phyloP scores from a whole-genome alignment of 495 filamentous ascomycete genomes.

The Poronia punctata region DNA sequence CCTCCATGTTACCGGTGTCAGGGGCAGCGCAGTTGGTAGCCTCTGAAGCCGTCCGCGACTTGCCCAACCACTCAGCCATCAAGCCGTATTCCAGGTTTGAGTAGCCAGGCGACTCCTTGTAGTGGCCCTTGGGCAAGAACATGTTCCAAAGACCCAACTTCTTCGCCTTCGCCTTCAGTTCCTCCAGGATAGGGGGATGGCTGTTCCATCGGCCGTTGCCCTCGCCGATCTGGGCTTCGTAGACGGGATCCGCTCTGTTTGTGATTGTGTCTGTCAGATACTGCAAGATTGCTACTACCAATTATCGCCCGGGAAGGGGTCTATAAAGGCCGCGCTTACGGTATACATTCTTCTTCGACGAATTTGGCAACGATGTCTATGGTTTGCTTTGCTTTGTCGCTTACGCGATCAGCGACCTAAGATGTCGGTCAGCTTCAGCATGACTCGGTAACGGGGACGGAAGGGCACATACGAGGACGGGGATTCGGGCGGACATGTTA shows the following conservation, averaged over 20 bases:
- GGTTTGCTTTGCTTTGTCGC: conserved; percentile 71
- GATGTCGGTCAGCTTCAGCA: conserved; percentile 21
- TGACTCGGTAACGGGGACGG: background rate
- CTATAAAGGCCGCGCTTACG: conserved; percentile 43
- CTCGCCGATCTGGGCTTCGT: conserved; percentile 68
- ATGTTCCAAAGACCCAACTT: conserved; percentile 95
- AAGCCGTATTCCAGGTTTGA: conserved; percentile 87
- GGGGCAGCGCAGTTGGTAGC: conserved; percentile 88
- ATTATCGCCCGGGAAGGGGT: conserved; percentile 5
- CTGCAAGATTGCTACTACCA: conserved; percentile 12
- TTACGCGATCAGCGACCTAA: conserved; percentile 54
- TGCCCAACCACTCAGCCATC: conserved; percentile 87
- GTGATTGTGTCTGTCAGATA: conserved; percentile 13
- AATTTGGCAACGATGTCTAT: conserved; percentile 76
- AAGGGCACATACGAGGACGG: conserved; percentile 51
- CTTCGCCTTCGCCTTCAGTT: conserved; percentile 77
- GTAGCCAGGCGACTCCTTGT: conserved; percentile 86
- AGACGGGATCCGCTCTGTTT: conserved; percentile 61
- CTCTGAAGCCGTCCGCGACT: conserved; percentile 71
- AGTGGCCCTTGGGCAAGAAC: conserved; percentile 92
- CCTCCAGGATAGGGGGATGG: conserved; percentile 76
- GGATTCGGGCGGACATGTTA: conserved; percentile 60
- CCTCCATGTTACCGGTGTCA: conserved; percentile 95
- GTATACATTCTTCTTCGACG: conserved; percentile 92
- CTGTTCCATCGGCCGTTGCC: conserved; percentile 66